These are phyloP conservation scores for Haematococcus sp. DNA, from an alignment of 139 green algal genomes.

Conservation along the genomic window DNA sequence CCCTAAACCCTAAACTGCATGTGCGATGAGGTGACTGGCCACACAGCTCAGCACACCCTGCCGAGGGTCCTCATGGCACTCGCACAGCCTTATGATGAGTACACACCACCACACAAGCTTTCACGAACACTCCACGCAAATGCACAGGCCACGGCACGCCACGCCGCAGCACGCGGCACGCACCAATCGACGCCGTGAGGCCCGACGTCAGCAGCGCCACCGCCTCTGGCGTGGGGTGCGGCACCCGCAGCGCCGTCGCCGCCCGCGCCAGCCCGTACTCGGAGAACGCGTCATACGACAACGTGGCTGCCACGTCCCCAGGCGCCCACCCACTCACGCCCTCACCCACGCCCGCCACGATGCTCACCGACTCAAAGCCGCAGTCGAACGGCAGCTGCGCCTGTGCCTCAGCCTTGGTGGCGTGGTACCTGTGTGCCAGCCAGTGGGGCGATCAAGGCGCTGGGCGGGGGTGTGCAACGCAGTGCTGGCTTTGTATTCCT, in stretches of 20 bases:
- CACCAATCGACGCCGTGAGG: conserved; percentile 84
- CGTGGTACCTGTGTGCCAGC: conserved; percentile 56
- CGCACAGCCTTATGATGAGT: too few relatives aligned
- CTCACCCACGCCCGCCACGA: conserved; percentile 56
- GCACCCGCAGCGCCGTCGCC: conserved; percentile 46
- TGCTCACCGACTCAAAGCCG: conserved; percentile 76
- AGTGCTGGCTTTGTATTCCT: too few relatives aligned
- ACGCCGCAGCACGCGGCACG: neutral
- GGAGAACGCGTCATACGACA: conserved; percentile 72
- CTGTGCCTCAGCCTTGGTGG: conserved; percentile 37
- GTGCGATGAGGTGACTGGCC: too few relatives aligned
- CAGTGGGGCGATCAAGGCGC: too few relatives aligned
- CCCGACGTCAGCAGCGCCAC: conserved; percentile 78
- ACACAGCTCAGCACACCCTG: too few relatives aligned
- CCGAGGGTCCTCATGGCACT: too few relatives aligned
- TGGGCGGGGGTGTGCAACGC: too few relatives aligned
- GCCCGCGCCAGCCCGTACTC: conserved; percentile 46
- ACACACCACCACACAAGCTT: too few relatives aligned
- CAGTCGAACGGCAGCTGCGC: conserved; percentile 68
- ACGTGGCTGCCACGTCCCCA: conserved; percentile 59
- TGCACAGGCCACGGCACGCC: too few relatives aligned
- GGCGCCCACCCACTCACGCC: conserved; percentile 32
- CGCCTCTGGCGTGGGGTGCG: conserved; percentile 50
- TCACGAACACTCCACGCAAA: too few relatives aligned
- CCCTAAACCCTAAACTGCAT: too few relatives aligned